phyloP scores from a whole-genome alignment of 2,329 filamentous ascomycete genomes.

The Ophiosphaerella herpotricha region DNA sequence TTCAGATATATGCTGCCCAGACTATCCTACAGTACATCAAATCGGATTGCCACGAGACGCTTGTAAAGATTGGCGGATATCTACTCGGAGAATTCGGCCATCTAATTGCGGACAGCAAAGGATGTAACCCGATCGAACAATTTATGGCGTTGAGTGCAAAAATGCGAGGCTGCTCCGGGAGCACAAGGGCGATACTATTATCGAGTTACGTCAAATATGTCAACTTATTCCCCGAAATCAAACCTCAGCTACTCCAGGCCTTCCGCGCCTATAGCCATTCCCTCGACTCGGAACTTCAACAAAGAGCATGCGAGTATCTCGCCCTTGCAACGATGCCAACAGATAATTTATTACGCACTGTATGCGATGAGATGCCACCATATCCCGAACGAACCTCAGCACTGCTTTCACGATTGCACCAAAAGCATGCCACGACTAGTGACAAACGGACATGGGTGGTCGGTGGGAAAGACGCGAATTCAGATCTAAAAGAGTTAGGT shows the following conservation, averaged over 20 bases:
- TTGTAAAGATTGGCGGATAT: conserved; percentile 97
- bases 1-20: conserved; percentile 94
- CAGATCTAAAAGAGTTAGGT: conserved; percentile 76
- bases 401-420: conserved; percentile 86
- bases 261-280: conserved; percentile 94
- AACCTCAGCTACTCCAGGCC: conserved; percentile 86
- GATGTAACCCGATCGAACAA: conserved; percentile 95
- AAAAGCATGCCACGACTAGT: conserved; percentile 89
- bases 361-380: conserved; percentile 98
- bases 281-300: conserved; percentile 91
- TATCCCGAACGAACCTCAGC: conserved; percentile 95
- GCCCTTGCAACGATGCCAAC: conserved; percentile 82
- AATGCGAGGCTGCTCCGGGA: conserved; percentile 83
- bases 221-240: conserved; percentile 98
- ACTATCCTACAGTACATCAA: conserved; percentile 93
- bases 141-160: conserved; percentile 91
- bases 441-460: conserved; percentile 98
- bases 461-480: conserved; percentile 93
- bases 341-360: conserved; percentile 87
- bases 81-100: conserved; percentile 97
- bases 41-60: conserved; percentile 92
- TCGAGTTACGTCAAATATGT: conserved; percentile 98
- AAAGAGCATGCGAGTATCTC: conserved; percentile 94
- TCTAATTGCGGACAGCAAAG: conserved; percentile 87
- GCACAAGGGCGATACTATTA: conserved; percentile 89